phyloP scores from a whole-genome alignment of 2,329 filamentous ascomycete species.

The Aspergillus fructus region DNA sequence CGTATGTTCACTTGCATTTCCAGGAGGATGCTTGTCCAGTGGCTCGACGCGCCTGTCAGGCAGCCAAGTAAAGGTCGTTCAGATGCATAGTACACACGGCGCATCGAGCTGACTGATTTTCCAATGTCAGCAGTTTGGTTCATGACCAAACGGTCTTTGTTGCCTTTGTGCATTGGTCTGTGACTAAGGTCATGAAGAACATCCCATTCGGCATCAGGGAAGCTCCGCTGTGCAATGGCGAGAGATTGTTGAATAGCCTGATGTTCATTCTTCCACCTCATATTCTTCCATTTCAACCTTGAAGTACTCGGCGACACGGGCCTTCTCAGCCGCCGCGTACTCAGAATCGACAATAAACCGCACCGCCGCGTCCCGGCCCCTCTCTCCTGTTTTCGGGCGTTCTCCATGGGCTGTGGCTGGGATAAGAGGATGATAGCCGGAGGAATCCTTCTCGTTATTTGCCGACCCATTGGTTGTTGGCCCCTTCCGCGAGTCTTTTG shows the following conservation, averaged over 20 bases:
- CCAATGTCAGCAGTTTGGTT: neutral
- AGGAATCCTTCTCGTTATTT: conserved; percentile 15
- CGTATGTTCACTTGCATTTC: neutral
- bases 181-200: neutral
- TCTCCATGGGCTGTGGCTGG: conserved; percentile 47
- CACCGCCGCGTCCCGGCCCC: conserved; percentile 68
- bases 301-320: conserved; percentile 66
- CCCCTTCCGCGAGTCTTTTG: neutral
- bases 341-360: conserved; percentile 85
- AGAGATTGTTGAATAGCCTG: neutral
- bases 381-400: conserved; percentile 44
- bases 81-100: neutral
- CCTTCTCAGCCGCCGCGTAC: conserved; percentile 69
- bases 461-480: conserved; percentile 21
- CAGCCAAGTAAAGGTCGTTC: neutral
- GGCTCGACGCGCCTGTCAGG: neutral
- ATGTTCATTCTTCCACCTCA: conserved; percentile 38
- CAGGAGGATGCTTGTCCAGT: neutral
- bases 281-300: conserved; percentile 72
- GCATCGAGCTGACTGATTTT: neutral
- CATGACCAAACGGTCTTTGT: neutral
- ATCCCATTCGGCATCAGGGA: neutral
- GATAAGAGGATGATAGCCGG: conserved; percentile 40
- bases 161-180: neutral
- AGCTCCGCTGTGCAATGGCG: neutral